Base-by-base conservation (phyloP, 495 filamentous ascomycete genomes). In the Endocarpon pusillum region DNA sequence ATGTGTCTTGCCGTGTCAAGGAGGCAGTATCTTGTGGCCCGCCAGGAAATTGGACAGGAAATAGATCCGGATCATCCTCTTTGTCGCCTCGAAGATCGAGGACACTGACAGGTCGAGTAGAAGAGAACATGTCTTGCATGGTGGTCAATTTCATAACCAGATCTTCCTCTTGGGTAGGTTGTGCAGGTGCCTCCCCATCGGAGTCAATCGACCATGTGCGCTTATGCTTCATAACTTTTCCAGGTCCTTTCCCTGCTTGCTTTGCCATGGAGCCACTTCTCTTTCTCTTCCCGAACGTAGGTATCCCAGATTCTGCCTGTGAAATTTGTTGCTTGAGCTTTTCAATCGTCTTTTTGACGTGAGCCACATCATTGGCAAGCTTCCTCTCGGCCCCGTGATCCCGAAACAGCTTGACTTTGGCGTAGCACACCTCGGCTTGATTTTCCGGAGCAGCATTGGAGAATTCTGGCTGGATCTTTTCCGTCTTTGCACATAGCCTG, bases 331-430 rank as follows among this genome's bases (percentile, higher is more conserved):
- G 81, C 46, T 84, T 82, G 2, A 94, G 60, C 53, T 94, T 97
- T 39, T 92, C 81, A 41, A 96, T 94, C 0, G 75, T 78, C 63
- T 94, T 94, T 44, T 84, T 82, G 35, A 94, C 75, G 40, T 92
- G 83, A 1, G 78, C 74, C n/a, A 91, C 61, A 45, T 97, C 89
- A 45, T 94, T 97, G 4, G 82, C 80, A 2, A 94, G 64, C 52
- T 94, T 97, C 19, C 89, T 73, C 54, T 97, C 89, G 0, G 89
- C 89, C 4, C 89, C 89, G 43, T 97, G 87, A 47, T 97, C 89
- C 25, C 89, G 69, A 60, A 97, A 97, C 2, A 97, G 69, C 48
- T 96, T 94, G 30, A 97, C 82, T 55, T 86, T 91, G 68, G 86
- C 91, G 49, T 79, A 96, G 52, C 79, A 80, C 4, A 93, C 70